Evolutionary conservation across 1,284 basidiomycete species (phyloP), one percentile per base, ranked within the genome.

Genomic region (Caloboletus firmus): DNA sequence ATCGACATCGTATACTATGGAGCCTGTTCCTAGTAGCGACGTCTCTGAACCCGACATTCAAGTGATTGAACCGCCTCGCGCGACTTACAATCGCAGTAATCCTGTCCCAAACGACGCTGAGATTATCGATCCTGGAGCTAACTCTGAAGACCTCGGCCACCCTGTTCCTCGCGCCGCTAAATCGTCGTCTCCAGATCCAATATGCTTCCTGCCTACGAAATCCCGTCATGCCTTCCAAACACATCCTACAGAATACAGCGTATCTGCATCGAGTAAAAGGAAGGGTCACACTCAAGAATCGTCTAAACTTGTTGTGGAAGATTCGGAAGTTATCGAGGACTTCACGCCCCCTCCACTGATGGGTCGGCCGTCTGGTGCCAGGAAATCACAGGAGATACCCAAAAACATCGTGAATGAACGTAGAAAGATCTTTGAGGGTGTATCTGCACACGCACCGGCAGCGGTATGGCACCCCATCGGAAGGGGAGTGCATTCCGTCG

Each of bases 101-200:
- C 40, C 26, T 31, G 9, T 48, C 35, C 34, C 45, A 20, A 59
- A 62, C 5, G 54, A 60, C 36, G 55, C 55, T 15, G 63, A 70
- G 18, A 56, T 57, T 36, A 61, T 71, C 24, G 41, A 58, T 0
- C 20, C 71, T 5, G 55, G 31, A 15, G n/a, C 31, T 13, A 47
- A 40, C 12, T 57, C 57, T 40, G 68, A 65, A 9, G 71, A 73
- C 32, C 28, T 66, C 4, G 65, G 67, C 2, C 50, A 57, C 35
- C 58, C 2, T 42, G 15, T 71, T 18, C 7, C 51, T 54, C 60
- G 57, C 49, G 4, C 13, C 18, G 15, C 31, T 4, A 49, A 34
- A 35, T 45, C 59, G 6, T 55, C 66, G 10, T 69, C 68, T 36
- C 65, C 70, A 7, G 70, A 72, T 44, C 68, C 68, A 40, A 1